A percentile compares a stretch with the other conserved stretches of the same genome.
phyloP scores from a whole-genome alignment of 108 stramenopile genomes.

The Conticribra weissflogii region DNA sequence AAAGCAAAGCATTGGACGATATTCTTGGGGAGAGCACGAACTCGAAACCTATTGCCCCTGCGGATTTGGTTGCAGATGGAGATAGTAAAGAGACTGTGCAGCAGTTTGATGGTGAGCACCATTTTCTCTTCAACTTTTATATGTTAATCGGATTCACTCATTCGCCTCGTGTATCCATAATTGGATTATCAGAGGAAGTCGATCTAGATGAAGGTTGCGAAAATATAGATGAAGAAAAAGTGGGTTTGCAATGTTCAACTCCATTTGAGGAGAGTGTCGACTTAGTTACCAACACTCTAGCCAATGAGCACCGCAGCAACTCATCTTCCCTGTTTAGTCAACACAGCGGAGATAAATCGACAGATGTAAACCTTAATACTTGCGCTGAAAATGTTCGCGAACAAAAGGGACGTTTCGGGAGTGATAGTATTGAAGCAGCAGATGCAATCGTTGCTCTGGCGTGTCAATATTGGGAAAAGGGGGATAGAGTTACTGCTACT shows the following conservation, averaged over 20 bases:
- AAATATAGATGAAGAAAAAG: neutral
- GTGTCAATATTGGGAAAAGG: slow-evolving; percentile 26
- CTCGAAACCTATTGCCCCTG: too few relatives aligned
- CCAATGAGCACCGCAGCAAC: slow-evolving; percentile 4
- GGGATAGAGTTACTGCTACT: slow-evolving; percentile 29
- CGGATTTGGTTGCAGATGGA: too few relatives aligned
- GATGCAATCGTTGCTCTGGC: slow-evolving; percentile 24
- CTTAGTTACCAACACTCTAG: slow-evolving; percentile 7
- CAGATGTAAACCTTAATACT: slow-evolving; percentile 11
- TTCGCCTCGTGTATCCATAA: too few relatives aligned
- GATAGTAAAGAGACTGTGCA: neutral
- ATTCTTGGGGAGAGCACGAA: too few relatives aligned
- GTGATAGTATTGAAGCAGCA: slow-evolving; percentile 29
- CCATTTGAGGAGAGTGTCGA: too few relatives aligned
- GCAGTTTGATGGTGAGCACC: neutral
- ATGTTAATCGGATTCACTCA: neutral
- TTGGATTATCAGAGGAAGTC: slow-evolving; percentile 12
- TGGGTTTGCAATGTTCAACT: neutral
- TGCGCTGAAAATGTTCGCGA: neutral
- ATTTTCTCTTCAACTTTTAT: neutral
- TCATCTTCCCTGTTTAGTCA: slow-evolving; percentile 4
- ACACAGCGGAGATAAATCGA: neutral
- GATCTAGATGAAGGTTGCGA: slow-evolving; percentile 1
- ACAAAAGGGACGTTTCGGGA: slow-evolving; percentile 9
- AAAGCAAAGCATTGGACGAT: slow-evolving; percentile 35